Base-by-base conservation (phyloP, 2,329 filamentous ascomycete genomes). In the Fusarium anguioides region DNA sequence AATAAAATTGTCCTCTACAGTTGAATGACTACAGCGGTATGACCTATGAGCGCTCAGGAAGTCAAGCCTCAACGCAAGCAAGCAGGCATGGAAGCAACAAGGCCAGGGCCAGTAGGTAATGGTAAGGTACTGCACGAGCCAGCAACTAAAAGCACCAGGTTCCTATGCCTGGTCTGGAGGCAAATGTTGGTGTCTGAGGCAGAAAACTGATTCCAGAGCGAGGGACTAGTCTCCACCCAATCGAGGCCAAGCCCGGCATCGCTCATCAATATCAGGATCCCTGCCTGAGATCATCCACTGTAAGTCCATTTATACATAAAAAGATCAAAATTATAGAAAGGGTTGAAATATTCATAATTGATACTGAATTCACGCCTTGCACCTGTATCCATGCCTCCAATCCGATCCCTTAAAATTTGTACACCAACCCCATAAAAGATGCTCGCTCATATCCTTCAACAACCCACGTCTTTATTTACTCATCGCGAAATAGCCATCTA, bases 401-500 rank as follows among this genome's bases (percentile, higher is more conserved):
- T 36, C 23, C 41, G 41, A 18, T 6, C 33, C 50, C 35, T 15
- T 39, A 33, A 24, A 20, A 31, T 20, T 41, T 23, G 33, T n/a
- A 26, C 46, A 33, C 17, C 12, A 46, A 54, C 60, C 39, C 53
- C 40, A 29, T 45, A 29, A 54, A 26, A 29, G 10, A 52, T 11
- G 29, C 14, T 5, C 29, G 49, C 33, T 40, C 14, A 31, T 31
- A 6, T 31, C 14, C 17, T 31, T 31, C 14, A 45, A 55, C 29
- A 26, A 54, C 12, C 15, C 23, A 35, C 26, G n/a, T n/a, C 23
- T 24, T 11, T 9, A 31, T 48, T 66, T 75, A 91, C 77, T 97
- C 94, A 76, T 97, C 94, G 67, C 87, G 86, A 74, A 97, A 97
- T 8, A 91, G 76, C 90, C 92, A 98, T 64, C 86, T 83, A 0